Evolutionary conservation across 805 yeast genomes (phyloP), one percentile per base, ranked within the genome.

Genomic region (Pichia phayaonensis): DNA sequence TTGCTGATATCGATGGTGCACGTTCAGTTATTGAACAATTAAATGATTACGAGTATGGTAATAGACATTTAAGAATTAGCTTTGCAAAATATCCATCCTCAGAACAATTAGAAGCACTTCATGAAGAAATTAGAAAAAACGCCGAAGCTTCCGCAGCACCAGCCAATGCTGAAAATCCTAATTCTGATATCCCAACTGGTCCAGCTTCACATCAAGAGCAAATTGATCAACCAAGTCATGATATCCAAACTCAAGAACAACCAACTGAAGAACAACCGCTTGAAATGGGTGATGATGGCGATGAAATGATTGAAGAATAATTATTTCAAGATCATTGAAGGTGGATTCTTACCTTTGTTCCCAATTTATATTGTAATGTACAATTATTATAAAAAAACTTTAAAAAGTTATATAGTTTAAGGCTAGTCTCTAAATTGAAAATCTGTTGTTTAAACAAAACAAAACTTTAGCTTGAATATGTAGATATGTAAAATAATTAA

Each of bases 1-100:
- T 86, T 63, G 83, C 77, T 53, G 72, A 74, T 49, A 75, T 72
- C 29, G 86, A 78, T 34, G 74, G 79, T 54, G 95, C 97, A 1
- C 85, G 81, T 45, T 70, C 74, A 45, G 92, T 96, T 46, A 81
- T 92, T 57, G 72, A 72, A 43, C 86, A 84, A 68, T 76, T 94
- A 61, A 76, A 87, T 62, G 81, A 81, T 47, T 92, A 90, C 70
- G 80, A 76, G 53, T 92, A 90, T 62, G 98, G 97, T 59, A 87
- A 84, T 41, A 81, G 95, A 60, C 80, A 77, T 54, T 71, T 90
- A 57, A 72, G 67, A 24, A 77, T 92, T 39, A 71, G 90, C 1
- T 90, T 75, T 66, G 97, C 90, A 18, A 69, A 71, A 51, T 51
- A 40, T 27, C 58, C 58, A 18, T 11, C 48, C 20, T 42, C 46